These are phyloP conservation scores for Pseudocercospora crystallina DNA, from an alignment of 2,329 filamentous ascomycete genomes.

Conservation along the genomic window DNA sequence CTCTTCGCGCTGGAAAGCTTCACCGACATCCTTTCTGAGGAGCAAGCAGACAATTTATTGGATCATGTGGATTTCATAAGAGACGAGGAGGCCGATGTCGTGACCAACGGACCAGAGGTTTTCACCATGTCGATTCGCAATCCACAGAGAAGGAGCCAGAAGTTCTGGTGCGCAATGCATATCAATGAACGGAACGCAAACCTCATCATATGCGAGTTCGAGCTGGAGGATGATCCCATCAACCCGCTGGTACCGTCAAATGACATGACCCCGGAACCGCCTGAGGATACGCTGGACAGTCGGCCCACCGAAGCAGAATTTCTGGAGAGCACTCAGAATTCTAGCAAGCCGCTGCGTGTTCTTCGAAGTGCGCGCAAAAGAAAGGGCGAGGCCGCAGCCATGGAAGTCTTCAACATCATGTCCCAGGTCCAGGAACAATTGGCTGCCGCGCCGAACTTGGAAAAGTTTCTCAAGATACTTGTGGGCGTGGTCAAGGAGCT, in stretches of 20 bases:
- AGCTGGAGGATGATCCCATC: slow-evolving; percentile 72
- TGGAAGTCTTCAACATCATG: slow-evolving; percentile 91
- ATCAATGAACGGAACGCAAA: slow-evolving; percentile 67
- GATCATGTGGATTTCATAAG: slow-evolving; percentile 87
- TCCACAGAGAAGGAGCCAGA: slow-evolving; percentile 57
- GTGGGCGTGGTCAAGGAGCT: slow-evolving; percentile 86
- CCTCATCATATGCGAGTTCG: slow-evolving; percentile 83
- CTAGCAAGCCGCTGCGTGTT: slow-evolving; percentile 75
- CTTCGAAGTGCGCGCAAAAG: slow-evolving; percentile 72
- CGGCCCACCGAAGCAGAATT: slow-evolving; percentile 73
- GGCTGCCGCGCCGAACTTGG: slow-evolving; percentile 67
- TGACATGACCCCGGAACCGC: slow-evolving; percentile 61
- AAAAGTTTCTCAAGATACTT: slow-evolving; percentile 74
- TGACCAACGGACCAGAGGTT: slow-evolving; percentile 77
- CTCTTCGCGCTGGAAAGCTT: slow-evolving; percentile 75
- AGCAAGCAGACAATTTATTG: slow-evolving; percentile 78
- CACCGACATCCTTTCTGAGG: slow-evolving; percentile 78
- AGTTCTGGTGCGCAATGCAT: slow-evolving; percentile 87
- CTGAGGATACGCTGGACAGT: slow-evolving; percentile 72
- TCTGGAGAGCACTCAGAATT: slow-evolving; percentile 70
- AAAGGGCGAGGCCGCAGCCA: slow-evolving; percentile 75
- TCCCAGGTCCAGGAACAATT: slow-evolving; percentile 89
- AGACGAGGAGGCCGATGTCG: slow-evolving; percentile 75
- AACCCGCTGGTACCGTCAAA: slow-evolving; percentile 64
- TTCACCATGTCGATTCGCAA: slow-evolving; percentile 74